Evolutionary conservation across 345 rosid species (phyloP).

Genomic region (Erysimum cheiranthoides): DNA sequence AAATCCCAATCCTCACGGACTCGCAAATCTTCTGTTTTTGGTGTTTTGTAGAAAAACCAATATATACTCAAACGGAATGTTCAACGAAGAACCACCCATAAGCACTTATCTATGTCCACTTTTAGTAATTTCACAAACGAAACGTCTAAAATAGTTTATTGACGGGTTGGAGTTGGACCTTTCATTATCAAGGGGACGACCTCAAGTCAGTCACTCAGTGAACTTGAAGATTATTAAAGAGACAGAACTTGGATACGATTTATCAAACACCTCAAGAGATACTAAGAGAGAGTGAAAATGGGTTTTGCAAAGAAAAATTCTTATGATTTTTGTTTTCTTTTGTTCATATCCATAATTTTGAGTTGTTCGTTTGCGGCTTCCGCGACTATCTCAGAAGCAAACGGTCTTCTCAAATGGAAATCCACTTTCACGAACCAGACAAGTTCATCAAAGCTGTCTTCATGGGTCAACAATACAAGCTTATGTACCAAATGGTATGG

Average conservation of each 20-base stretch:
- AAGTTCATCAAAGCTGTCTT: conserved; percentile 25
- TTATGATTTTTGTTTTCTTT: background rate
- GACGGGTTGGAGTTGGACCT: conserved; percentile 5
- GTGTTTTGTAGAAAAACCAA: no score
- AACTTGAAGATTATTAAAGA: background rate
- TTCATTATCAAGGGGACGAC: conserved; percentile 23
- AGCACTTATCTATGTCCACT: background rate
- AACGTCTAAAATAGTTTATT: background rate
- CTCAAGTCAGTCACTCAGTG: background rate
- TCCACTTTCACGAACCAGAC: conserved; percentile 34
- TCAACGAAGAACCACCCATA: no score
- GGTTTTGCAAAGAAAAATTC: background rate
- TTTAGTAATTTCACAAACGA: background rate
- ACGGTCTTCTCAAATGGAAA: conserved; percentile 43
- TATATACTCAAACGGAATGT: no score
- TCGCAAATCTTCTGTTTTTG: no score
- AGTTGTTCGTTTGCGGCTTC: conserved; percentile 3
- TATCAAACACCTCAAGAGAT: background rate
- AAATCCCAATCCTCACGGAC: no score
- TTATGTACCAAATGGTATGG: conserved; percentile 47
- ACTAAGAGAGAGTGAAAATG: conserved; percentile 9
- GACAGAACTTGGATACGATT: background rate
- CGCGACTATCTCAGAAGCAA: conserved; percentile 30
- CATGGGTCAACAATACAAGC: conserved; percentile 27
- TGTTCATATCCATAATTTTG: conserved; percentile 10